Evolutionary conservation across 2,329 filamentous ascomycete species (phyloP).

Genomic region (Stagonosporopsis chrysanthemi): DNA sequence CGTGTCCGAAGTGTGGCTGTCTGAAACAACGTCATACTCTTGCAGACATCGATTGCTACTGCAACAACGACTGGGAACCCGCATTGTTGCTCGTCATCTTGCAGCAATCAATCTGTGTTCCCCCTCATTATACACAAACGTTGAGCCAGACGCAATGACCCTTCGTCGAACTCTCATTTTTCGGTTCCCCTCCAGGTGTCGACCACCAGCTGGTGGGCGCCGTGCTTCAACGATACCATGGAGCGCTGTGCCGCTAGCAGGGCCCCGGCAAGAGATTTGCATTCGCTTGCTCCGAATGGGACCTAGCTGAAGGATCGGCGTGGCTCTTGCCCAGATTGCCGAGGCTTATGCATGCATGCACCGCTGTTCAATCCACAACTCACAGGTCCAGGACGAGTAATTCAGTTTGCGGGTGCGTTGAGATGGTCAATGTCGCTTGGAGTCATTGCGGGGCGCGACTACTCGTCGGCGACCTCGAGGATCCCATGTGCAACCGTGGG

Average conservation of each 20-base stretch:
- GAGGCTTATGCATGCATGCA: constrained; percentile 22
- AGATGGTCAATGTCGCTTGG: constrained; percentile 7
- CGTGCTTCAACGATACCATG: constrained; percentile 2
- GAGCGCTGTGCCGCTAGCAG: neutral
- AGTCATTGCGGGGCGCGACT: constrained; percentile 14
- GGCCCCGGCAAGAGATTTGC: constrained; percentile 21
- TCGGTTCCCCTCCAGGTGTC: constrained; percentile 3
- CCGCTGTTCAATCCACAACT: constrained; percentile 12
- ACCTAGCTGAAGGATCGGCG: constrained; percentile 26
- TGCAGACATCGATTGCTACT: constrained; percentile 6
- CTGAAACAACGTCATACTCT: constrained; percentile 36
- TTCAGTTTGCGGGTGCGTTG: neutral
- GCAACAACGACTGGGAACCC: neutral
- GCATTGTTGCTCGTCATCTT: constrained; percentile 1
- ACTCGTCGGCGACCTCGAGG: constrained; percentile 29
- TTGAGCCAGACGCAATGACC: constrained; percentile 10
- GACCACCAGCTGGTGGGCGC: constrained; percentile 5
- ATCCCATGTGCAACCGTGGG: constrained; percentile 28
- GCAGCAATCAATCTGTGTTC: neutral
- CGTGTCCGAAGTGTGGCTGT: constrained; percentile 31
- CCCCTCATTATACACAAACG: constrained; percentile 7
- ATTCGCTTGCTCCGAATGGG: constrained; percentile 20
- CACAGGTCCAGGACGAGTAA: neutral
- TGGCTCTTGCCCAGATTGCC: constrained; percentile 32
- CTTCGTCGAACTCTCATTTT: constrained; percentile 12